Evolutionary conservation across 805 yeast genomes (phyloP).

Genomic region (Tanozyma kutaoensis): DNA sequence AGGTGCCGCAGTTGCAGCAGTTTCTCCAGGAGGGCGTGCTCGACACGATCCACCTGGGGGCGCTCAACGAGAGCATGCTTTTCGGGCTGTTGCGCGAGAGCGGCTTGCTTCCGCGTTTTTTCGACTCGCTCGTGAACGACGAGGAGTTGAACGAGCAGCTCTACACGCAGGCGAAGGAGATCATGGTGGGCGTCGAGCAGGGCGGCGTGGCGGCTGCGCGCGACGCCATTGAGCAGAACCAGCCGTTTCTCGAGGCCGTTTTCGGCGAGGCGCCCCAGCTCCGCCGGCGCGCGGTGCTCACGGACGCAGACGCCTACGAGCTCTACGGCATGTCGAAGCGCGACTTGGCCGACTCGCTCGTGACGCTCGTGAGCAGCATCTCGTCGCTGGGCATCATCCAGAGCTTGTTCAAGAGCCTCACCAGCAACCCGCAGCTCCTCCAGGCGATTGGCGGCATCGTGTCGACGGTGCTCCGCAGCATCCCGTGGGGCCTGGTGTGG

Average conservation of each 20-base stretch:
- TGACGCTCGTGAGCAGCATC: slow-evolving; percentile 9
- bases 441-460: slow-evolving; percentile 10
- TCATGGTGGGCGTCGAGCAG: slow-evolving; percentile 1
- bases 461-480: slow-evolving; percentile 9
- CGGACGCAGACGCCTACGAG: slow-evolving; percentile 2
- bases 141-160: slow-evolving; percentile 5
- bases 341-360: slow-evolving; percentile 6
- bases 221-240: slow-evolving; percentile 3
- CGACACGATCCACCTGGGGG: slow-evolving; percentile 5
- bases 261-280: slow-evolving; percentile 1
- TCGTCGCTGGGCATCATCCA: slow-evolving; percentile 10
- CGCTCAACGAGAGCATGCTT: slow-evolving; percentile 6
- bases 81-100: slow-evolving; percentile 4
- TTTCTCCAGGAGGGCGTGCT: slow-evolving; percentile 6
- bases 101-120: slow-evolving; percentile 7
- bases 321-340: slow-evolving; percentile 6
- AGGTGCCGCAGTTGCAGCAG: slow-evolving; percentile 6
- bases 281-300: slow-evolving; percentile 4
- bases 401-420: slow-evolving; percentile 10
- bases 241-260: slow-evolving; percentile 3
- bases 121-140: slow-evolving; percentile 7
- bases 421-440: slow-evolving; percentile 9
- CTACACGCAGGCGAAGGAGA: slow-evolving; percentile 2
- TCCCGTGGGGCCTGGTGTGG: slow-evolving; percentile 10
- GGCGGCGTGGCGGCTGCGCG: slow-evolving; percentile 2